Evolutionary conservation across 257 asterid genomes (phyloP).

Genomic region (Forsythia suspensa): DNA sequence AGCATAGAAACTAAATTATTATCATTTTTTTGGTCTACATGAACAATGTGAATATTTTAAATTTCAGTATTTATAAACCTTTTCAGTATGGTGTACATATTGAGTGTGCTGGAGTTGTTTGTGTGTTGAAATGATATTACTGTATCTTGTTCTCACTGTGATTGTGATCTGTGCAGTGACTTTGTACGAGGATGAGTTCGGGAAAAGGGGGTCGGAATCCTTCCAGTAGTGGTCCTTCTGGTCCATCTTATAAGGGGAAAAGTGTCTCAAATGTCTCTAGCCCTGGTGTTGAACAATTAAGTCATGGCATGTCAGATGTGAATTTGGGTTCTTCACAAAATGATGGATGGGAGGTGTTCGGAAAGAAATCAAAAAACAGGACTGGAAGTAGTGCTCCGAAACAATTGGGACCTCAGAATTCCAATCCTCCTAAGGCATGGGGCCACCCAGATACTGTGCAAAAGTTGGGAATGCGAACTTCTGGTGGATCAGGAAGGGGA

Average conservation of each 20-base stretch:
- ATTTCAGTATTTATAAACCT: background rate
- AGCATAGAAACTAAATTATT: background rate
- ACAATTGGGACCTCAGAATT: constrained; percentile 38
- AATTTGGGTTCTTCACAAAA: constrained; percentile 33
- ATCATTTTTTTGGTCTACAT: background rate
- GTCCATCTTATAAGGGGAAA: constrained; percentile 33
- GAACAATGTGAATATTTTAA: background rate
- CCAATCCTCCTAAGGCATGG: constrained; percentile 56
- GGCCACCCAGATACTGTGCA: constrained; percentile 47
- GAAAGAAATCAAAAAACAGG: constrained; percentile 55
- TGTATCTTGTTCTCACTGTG: constrained; percentile 15
- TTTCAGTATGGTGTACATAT: background rate
- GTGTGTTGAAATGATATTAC: background rate
- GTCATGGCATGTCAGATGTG: constrained; percentile 41
- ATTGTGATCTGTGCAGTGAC: constrained; percentile 21
- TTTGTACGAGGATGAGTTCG: constrained; percentile 41
- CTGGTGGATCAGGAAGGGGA: constrained; percentile 53
- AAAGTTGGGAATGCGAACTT: constrained; percentile 39
- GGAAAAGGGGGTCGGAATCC: constrained; percentile 30
- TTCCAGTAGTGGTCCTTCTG: constrained; percentile 21
- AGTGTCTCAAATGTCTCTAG: constrained; percentile 22
- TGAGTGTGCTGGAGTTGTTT: too few species aligned
- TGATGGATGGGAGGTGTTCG: constrained; percentile 70
- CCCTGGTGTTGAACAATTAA: constrained; percentile 33
- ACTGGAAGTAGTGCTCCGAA: constrained; percentile 33